A percentile compares a stretch with the other conserved stretches of the same genome.
Conservation (phyloP, 345 rosid species). For the Moringa oleifera region DNA sequence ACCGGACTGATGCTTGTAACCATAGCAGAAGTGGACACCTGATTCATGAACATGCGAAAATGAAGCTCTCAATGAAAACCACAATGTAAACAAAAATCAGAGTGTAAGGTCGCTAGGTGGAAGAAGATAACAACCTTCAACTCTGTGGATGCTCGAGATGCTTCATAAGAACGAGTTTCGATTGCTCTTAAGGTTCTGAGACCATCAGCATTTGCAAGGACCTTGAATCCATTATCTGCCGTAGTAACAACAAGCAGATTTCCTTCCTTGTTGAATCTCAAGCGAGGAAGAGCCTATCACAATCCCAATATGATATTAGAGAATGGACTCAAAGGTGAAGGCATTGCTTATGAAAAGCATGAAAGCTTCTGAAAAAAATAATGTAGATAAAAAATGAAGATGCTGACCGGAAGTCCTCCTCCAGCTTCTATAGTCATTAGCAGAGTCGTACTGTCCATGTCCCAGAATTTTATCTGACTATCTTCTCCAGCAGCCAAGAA, state of each 20-base stretch:
- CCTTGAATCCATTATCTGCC: slow-evolving; percentile 85
- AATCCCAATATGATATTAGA: slow-evolving; percentile 10
- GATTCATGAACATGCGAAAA: slow-evolving; percentile 14
- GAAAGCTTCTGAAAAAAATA: neutral
- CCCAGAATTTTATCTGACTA: slow-evolving; percentile 85
- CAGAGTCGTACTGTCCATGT: slow-evolving; percentile 59
- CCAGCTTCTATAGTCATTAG: slow-evolving; percentile 63
- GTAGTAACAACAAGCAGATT: slow-evolving; percentile 85
- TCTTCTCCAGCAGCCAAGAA: slow-evolving; percentile 93
- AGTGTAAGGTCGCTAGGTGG: neutral
- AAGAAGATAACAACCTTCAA: slow-evolving; percentile 37
- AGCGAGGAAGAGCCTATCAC: slow-evolving; percentile 60
- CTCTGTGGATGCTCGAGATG: slow-evolving; percentile 53
- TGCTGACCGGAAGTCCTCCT: slow-evolving; percentile 89
- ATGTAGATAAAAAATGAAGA: slow-evolving; percentile 11
- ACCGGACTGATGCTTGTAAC: slow-evolving; percentile 45
- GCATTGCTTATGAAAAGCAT: neutral
- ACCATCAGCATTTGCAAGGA: slow-evolving; percentile 72
- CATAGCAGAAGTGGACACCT: slow-evolving; percentile 67
- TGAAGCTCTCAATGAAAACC: slow-evolving; percentile 8
- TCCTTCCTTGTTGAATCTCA: slow-evolving; percentile 87
- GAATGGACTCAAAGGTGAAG: neutral
- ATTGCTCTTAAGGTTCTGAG: slow-evolving; percentile 51
- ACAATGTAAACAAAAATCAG: slow-evolving; percentile 2
- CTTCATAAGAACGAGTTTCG: slow-evolving; percentile 61